Conservation (phyloP, 768 basidiomycete species). For the Pleurotus giganteus region DNA sequence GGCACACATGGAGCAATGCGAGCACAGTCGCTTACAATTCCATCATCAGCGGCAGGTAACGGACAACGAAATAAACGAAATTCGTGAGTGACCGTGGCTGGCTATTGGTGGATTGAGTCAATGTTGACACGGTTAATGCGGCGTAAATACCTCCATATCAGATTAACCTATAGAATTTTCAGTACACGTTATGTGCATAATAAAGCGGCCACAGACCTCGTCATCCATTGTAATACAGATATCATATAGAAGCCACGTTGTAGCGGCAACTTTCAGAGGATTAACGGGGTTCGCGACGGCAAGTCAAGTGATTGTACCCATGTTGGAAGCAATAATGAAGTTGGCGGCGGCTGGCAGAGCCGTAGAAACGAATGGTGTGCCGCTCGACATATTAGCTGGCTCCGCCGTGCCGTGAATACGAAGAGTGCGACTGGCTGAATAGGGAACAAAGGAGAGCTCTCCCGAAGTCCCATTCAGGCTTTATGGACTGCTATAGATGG, state of each 20-base stretch:
- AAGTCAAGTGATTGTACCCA: too few species aligned
- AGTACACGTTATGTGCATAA: not conserved
- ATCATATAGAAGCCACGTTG: constrained; percentile 9
- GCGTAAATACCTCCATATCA: constrained; percentile 14
- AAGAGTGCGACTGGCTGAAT: too few species aligned
- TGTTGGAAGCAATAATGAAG: too few species aligned
- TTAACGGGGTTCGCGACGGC: too few species aligned
- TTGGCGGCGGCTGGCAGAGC: too few species aligned
- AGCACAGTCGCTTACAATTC: not conserved
- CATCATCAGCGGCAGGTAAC: constrained; percentile 3
- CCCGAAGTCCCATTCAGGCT: too few species aligned
- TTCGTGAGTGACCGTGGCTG: constrained; percentile 8
- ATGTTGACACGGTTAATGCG: not conserved
- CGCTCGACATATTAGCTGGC: too few species aligned
- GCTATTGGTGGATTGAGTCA: not conserved
- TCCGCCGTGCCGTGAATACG: too few species aligned
- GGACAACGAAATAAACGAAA: constrained; percentile 8
- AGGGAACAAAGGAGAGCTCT: too few species aligned
- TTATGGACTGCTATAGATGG: too few species aligned
- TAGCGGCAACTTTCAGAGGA: constrained; percentile 11
- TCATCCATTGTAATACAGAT: constrained; percentile 11
- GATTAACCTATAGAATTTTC: not conserved
- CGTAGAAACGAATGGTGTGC: too few species aligned
- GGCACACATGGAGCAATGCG: not conserved
- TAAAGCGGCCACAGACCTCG: not conserved